Base-by-base conservation (phyloP, 352 stramenopile species). In the Phytophthora megakarya region DNA sequence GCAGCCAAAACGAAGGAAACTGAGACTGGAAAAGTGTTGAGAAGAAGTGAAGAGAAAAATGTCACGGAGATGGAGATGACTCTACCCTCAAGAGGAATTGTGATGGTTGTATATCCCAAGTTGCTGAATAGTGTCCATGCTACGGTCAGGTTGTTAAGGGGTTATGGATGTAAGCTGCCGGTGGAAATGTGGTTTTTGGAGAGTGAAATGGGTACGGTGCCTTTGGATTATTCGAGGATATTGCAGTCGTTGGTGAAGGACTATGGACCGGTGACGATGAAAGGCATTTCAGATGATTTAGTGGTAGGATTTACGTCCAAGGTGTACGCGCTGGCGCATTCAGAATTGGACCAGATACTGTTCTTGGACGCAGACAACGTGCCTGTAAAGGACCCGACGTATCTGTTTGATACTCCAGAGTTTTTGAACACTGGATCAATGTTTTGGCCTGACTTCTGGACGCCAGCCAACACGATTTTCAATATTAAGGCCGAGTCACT, bases 401-500 rank as follows among this genome's bases (percentile, higher is more conserved):
- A 91, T 65, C 58, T 93, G 5, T 93, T 93, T 49, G 73, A 89
- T 22, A 65, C 76, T 15, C 69, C 72, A 2, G 79, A 88, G 67
- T 93, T 91, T 61, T 23, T 56, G 1, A 54, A 62, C 22, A 72
- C 55, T 9, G 84, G 85, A 13, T 70, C 85, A 2, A 47, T 93
- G 9, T 93, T 93, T 65, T 93, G 85, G 85, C 85, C 85, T 1
- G 85, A 93, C 48, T 93, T 92, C 52, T 93, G 85, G 85, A 82
- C 75, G 0, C 81, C 81, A 19, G 43, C 63, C n/a, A 81, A 74
- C 38, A 92, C 80, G 5, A 76, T 75, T 18, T 93, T 92, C 67
- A 90, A 92, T 25, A 70, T 93, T 3, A 77, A 88, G 5, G 56
- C 74, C 13, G 26, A 68, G 4, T 75, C 57, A 9, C 73, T 67